Percentiles rank a stretch among this genome's conserved stretches.
These are phyloP conservation scores for Aureobasidium sp. DNA, from an alignment of 2,329 filamentous ascomycete genomes.

Conservation along the genomic window DNA sequence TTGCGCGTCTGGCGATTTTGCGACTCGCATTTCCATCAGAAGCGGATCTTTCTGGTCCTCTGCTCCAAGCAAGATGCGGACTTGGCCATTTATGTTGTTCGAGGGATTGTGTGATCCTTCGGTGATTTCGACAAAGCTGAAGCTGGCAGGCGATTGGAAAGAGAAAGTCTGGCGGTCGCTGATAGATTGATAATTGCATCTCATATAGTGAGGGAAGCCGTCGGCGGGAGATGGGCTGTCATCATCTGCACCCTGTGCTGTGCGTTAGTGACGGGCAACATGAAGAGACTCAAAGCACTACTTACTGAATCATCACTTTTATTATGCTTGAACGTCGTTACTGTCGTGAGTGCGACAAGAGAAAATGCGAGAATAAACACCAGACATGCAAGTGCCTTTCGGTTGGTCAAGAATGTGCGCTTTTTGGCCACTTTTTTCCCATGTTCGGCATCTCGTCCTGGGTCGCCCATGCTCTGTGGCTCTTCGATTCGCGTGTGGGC, in stretches of 20 bases:
- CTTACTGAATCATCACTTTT: background rate
- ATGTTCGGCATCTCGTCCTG: background rate
- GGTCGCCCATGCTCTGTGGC: conserved; percentile 6
- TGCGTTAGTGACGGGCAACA: background rate
- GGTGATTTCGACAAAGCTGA: conserved; percentile 22
- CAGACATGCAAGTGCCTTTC: background rate
- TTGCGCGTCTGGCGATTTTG: conserved; percentile 29
- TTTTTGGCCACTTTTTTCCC: background rate
- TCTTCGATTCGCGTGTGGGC: background rate
- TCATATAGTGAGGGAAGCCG: background rate
- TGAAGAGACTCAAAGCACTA: background rate
- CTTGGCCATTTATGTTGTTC: conserved; percentile 31
- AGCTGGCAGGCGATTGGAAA: background rate
- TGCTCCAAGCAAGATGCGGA: conserved; percentile 32
- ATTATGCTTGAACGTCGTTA: background rate
- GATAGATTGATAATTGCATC: background rate
- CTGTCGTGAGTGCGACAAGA: background rate
- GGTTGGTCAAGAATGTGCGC: background rate
- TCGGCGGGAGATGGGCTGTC: background rate
- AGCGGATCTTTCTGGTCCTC: conserved; percentile 31
- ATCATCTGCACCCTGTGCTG: background rate
- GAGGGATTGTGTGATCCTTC: conserved; percentile 19
- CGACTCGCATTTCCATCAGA: conserved; percentile 31
- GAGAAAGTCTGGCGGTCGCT: background rate
- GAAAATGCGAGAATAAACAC: background rate